Base-by-base conservation (phyloP, 2,329 filamentous ascomycete species). In the Mollisia scopiformis region DNA sequence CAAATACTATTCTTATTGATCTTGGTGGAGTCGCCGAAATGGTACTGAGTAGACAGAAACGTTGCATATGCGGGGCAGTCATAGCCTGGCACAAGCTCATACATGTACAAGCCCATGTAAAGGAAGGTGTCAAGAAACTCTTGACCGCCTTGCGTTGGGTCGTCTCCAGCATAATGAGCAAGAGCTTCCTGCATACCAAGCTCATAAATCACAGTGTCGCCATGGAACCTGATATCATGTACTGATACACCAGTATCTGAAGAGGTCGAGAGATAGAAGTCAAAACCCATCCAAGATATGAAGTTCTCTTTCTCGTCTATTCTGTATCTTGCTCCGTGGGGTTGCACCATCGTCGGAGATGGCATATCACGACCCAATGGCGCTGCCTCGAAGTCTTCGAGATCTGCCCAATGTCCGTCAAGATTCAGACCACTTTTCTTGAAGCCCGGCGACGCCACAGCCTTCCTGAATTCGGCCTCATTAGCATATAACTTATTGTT, bases 151-250 rank as follows among this genome's bases (percentile, higher is more conserved):
- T 68, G 66, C 13, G 62, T 58, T 14, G 67, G 69, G 55, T 75
- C 73, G 49, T 68, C 65, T n/a, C 73, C 74, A 16, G 68, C 68
- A 47, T 71, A 70, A 58, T 71, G 68, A 11, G 68, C 66, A 23
- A 69, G 70, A 0, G 82, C 82, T 69, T 86, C 82, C 67, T 85
- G 80, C 0, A 86, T 72, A 2, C 79, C 78, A 1, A 86, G 73
- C 62, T 86, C 83, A 58, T 85, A 86, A 16, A 47, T 47, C 2
- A 47, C 25, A 27, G 11, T 47, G 28, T 47, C 43, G 23, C 80
- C 81, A 66, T 83, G 82, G 75, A 80, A 84, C 19, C 75, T 73
- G 47, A 87, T 79, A 61, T 86, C 78, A 66, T 79, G 80, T 0
- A 86, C 72, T 0, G 76, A 67, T 37, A 86, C 73, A 0, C 82